A percentile compares a stretch with the other conserved stretches of the same genome.
These are phyloP conservation scores for Mollisiaceae sp. DNA, from an alignment of 2,329 filamentous ascomycete species.

Conservation along the genomic window DNA sequence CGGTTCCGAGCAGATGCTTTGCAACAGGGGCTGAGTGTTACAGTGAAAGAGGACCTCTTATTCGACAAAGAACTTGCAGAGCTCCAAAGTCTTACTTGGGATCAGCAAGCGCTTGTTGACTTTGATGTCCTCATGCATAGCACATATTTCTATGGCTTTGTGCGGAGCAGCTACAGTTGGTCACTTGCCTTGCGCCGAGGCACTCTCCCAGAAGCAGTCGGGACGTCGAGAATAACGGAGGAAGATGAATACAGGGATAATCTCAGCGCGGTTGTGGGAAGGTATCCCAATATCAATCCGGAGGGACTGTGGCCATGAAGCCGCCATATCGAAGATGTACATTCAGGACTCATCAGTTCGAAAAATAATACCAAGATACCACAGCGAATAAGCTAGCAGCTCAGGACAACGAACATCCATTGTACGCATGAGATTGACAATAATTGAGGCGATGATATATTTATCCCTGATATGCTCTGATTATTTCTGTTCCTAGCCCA, in stretches of 20 bases:
- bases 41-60: neutral
- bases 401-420: too few species aligned
- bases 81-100: neutral
- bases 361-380: too few species aligned
- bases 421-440: too few species aligned
- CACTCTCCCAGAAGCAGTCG: neutral
- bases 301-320: neutral
- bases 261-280: neutral
- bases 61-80: neutral
- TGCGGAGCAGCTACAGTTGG: neutral
- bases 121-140: constrained; percentile 5
- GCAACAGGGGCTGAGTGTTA: neutral
- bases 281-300: constrained; percentile 1
- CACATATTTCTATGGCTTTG: neutral
- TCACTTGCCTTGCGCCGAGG: neutral
- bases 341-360: too few species aligned
- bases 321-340: too few species aligned
- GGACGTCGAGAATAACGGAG: neutral
- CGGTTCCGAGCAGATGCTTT: neutral
- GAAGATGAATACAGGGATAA: constrained; percentile 1
- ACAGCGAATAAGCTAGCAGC: too few species aligned
- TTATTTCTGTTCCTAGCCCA: too few species aligned
- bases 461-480: too few species aligned
- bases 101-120: neutral
- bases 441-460: too few species aligned